Percentiles rank a stretch among this genome's conserved stretches.
phyloP scores from a whole-genome alignment of 2,329 filamentous ascomycete species.

The Diplodia intermedia region DNA sequence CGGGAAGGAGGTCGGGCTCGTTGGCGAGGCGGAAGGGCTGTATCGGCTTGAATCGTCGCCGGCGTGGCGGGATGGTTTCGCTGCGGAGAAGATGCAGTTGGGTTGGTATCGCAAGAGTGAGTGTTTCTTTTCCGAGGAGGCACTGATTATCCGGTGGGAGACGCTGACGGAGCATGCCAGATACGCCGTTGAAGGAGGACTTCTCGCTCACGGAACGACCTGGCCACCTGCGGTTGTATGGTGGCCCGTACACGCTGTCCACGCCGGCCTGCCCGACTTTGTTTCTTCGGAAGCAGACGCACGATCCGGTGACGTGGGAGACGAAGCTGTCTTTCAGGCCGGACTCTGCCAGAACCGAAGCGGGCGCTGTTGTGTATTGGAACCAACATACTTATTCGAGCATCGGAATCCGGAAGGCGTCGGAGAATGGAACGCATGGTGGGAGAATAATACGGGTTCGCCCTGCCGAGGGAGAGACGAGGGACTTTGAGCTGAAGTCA shows the following conservation, averaged over 20 bases:
- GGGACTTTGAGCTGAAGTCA: slow-evolving; percentile 34
- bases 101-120: slow-evolving; percentile 53
- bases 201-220: slow-evolving; percentile 57
- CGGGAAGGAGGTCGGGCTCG: slow-evolving; percentile 52
- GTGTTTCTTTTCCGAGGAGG: background rate
- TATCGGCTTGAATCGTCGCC: slow-evolving; percentile 33
- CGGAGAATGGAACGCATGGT: slow-evolving; percentile 33
- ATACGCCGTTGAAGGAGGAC: slow-evolving; percentile 57
- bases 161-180: slow-evolving; percentile 37
- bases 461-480: slow-evolving; percentile 35
- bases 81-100: slow-evolving; percentile 40
- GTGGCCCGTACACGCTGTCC: slow-evolving; percentile 60
- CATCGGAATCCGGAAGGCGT: slow-evolving; percentile 48
- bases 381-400: slow-evolving; percentile 57
- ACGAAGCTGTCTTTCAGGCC: slow-evolving; percentile 58
- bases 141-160: accelerated
- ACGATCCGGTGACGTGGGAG: slow-evolving; percentile 53
- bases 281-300: slow-evolving; percentile 62
- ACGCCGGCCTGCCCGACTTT: slow-evolving; percentile 60
- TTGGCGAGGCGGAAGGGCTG: slow-evolving; percentile 37
- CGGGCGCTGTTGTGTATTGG: slow-evolving; percentile 63
- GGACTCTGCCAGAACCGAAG: slow-evolving; percentile 54
- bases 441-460: slow-evolving; percentile 39
- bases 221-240: slow-evolving; percentile 57
- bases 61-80: slow-evolving; percentile 51